Percentiles rank a stretch among this genome's conserved stretches.
Conservation (phyloP, 1,284 basidiomycete species). For the Tausonia pullulans region DNA sequence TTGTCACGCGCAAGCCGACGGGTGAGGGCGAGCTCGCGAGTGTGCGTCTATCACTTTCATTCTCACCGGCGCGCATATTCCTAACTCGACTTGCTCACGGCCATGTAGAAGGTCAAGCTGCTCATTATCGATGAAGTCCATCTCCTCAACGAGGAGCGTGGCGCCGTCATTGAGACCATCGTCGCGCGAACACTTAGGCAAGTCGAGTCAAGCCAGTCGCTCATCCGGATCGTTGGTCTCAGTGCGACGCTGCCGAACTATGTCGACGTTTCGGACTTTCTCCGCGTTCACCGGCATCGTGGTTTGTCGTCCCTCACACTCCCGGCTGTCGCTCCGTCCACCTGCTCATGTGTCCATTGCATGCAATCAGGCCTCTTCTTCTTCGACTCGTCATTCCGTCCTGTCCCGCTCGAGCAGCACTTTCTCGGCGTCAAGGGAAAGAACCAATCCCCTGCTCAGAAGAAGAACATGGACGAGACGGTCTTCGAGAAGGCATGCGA, state of each 20-base stretch:
- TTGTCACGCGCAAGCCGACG: conserved; percentile 92
- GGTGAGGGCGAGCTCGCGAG: conserved; percentile 92
- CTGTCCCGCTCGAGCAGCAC: conserved; percentile 94
- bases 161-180: conserved; percentile 96
- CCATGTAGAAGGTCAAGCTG: conserved; percentile 67
- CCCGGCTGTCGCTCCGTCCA: background rate
- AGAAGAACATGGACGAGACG: conserved; percentile 78
- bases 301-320: background rate
- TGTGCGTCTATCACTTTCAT: conserved; percentile 39
- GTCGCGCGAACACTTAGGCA: conserved; percentile 90
- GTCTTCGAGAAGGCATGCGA: conserved; percentile 64
- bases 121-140: conserved; percentile 99
- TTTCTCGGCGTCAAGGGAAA: conserved; percentile 96
- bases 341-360: background rate
- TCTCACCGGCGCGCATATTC: too few species aligned
- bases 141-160: conserved; percentile 92
- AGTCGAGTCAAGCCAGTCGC: conserved; percentile 90
- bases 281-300: conserved; percentile 46
- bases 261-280: conserved; percentile 89
- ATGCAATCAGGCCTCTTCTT: conserved; percentile 71
- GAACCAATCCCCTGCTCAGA: conserved; percentile 57
- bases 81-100: background rate
- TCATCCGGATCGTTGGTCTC: conserved; percentile 97
- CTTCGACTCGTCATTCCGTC: conserved; percentile 95
- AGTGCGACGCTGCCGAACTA: conserved; percentile 98